Evolutionary conservation across 2,329 filamentous ascomycete genomes (phyloP).

Genomic region (Curvularia lunata): DNA sequence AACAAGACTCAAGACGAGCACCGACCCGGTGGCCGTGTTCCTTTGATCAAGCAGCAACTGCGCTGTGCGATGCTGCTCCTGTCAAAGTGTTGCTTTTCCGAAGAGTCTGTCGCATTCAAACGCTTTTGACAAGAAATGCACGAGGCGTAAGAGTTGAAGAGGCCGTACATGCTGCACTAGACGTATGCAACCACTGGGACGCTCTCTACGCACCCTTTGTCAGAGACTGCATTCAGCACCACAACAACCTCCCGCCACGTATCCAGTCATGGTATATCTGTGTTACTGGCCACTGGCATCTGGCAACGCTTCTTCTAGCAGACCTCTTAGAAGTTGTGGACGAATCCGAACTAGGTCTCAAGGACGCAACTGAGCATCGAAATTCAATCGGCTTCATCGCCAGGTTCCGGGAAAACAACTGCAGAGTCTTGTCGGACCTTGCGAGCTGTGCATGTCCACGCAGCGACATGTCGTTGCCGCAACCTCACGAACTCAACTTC

Average conservation of each 20-base stretch:
- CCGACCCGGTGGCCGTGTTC: constrained; percentile 61
- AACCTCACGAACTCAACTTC: constrained; percentile 58
- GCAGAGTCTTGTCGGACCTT: constrained; percentile 57
- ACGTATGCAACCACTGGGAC: constrained; percentile 64
- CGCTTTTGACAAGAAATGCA: constrained; percentile 54
- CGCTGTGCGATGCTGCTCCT: constrained; percentile 61
- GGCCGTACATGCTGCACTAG: constrained; percentile 56
- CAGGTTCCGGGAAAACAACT: constrained; percentile 54
- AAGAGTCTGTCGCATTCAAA: constrained; percentile 63
- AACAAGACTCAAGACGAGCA: constrained; percentile 25
- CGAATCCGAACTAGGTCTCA: constrained; percentile 37
- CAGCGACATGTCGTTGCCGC: constrained; percentile 35
- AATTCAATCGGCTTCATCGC: constrained; percentile 45
- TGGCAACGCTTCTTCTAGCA: constrained; percentile 62
- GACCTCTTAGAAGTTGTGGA: constrained; percentile 62
- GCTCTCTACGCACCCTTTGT: constrained; percentile 60
- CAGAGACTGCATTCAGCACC: constrained; percentile 58
- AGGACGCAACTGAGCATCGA: constrained; percentile 34
- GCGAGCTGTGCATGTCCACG: constrained; percentile 55
- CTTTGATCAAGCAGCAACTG: constrained; percentile 58
- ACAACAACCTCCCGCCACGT: constrained; percentile 58
- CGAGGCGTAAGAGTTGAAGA: constrained; percentile 54
- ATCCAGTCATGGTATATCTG: constrained; percentile 67
- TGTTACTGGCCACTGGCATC: constrained; percentile 64
- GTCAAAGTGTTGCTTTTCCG: constrained; percentile 67